Conservation (phyloP, 2,329 filamentous ascomycete genomes). For the Clarireedia hainanense region DNA sequence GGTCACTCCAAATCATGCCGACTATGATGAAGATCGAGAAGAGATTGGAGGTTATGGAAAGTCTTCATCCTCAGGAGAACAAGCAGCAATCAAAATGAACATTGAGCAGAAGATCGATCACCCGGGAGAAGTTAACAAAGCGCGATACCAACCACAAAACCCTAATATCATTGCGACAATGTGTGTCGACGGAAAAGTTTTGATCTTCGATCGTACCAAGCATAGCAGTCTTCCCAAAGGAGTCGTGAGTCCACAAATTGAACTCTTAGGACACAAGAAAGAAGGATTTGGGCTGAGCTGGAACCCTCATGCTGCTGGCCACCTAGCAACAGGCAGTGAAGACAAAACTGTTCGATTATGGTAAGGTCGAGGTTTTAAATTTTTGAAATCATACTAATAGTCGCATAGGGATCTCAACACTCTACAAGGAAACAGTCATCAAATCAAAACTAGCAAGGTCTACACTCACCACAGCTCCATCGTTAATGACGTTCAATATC, state of each 20-base stretch:
- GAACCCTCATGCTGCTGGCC: conserved; percentile 73
- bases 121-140: conserved; percentile 96
- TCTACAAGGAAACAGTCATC: conserved; percentile 61
- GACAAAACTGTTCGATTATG: conserved; percentile 88
- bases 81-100: conserved; percentile 72
- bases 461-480: conserved; percentile 86
- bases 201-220: conserved; percentile 95
- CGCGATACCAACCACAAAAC: conserved; percentile 94
- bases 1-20: conserved; percentile 62
- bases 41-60: conserved; percentile 92
- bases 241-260: conserved; percentile 43
- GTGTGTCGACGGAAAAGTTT: conserved; percentile 76
- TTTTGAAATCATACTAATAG: background rate
- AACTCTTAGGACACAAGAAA: conserved; percentile 72
- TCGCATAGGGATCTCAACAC: conserved; percentile 66
- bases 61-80: conserved; percentile 50
- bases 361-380: conserved; percentile 39
- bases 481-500: conserved; percentile 96
- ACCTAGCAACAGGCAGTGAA: conserved; percentile 83
- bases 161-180: conserved; percentile 93
- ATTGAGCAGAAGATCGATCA: conserved; percentile 96
- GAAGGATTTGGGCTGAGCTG: conserved; percentile 92
- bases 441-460: conserved; percentile 60
- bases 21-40: conserved; percentile 86
- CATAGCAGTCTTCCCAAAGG: conserved; percentile 67